Evolutionary conservation across 768 basidiomycete species (phyloP), one percentile per base, ranked within the genome.

Genomic region (Serendipita vermifera): DNA sequence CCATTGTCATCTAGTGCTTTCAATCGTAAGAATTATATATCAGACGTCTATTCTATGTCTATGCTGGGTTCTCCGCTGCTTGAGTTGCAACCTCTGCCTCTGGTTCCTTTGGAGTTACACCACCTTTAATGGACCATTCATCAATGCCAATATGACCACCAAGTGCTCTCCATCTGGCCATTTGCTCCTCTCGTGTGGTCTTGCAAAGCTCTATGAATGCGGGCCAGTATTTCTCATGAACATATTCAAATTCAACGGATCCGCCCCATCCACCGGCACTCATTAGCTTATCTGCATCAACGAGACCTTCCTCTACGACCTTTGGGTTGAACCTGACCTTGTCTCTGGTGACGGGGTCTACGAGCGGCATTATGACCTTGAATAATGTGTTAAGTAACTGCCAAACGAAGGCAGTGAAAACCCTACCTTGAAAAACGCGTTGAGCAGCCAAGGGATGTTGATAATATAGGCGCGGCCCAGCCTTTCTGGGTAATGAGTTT

Each of bases 401-500:
- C n/a, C n/a, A n/a, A n/a, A n/a, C n/a, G n/a, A n/a, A n/a, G n/a
- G n/a, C n/a, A n/a, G n/a, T n/a, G n/a, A n/a, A n/a, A n/a, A n/a
- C n/a, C n/a, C n/a, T n/a, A n/a, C n/a, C n/a, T n/a, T n/a, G n/a
- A n/a, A n/a, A n/a, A n/a, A 17, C 13, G 13, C 36, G 15, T 41
- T 41, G 53, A 90, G 64, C 51, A 87, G 65, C 71, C 80, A 90
- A 3, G 90, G 89, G n/a, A 91, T 75, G 62, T 91, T 86, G 58
- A 83, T 73, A 63, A 90, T 79, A 38, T 88, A 68, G 1, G 87
- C 77, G 27, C 67, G 66, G 24, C 87, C 88, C 32, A 94, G 79
- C 3, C 91, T 80, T 66, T 94, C 91, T 0, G 88, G 88, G 62
- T 89, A 91, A 64, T 91, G 87, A 22, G 79, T 76, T 63, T 89